A percentile compares a stretch with the other conserved stretches of the same genome.
These are phyloP conservation scores for Ligustrum vulgare DNA, from an alignment of 257 asterid species.

Conservation along the genomic window DNA sequence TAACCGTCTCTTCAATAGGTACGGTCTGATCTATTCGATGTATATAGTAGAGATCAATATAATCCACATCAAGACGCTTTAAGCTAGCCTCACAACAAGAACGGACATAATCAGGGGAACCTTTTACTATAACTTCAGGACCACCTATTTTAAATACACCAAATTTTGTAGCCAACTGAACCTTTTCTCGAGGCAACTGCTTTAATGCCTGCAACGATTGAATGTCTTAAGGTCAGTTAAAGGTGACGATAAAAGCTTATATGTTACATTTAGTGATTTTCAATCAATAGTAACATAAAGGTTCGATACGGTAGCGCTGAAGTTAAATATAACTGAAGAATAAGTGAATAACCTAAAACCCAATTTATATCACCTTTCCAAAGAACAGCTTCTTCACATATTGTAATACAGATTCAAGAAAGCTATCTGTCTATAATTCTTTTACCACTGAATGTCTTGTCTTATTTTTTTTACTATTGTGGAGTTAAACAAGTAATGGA, in stretches of 20 bases:
- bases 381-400: conserved; percentile 4
- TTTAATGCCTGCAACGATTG: background rate
- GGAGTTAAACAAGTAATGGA: too few species aligned
- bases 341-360: background rate
- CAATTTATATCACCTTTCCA: conserved; percentile 6
- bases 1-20: conserved; percentile 69
- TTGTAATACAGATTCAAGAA: background rate
- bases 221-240: too few species aligned
- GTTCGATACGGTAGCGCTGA: background rate
- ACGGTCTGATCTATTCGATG: conserved; percentile 37
- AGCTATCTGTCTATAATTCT: too few species aligned
- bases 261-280: too few species aligned
- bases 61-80: conserved; percentile 56
- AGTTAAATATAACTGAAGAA: too few species aligned
- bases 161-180: background rate
- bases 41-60: conserved; percentile 46
- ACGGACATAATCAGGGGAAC: conserved; percentile 13
- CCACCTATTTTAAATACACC: background rate
- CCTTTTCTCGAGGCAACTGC: background rate
- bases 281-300: too few species aligned
- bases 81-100: conserved; percentile 67
- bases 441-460: too few species aligned
- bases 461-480: too few species aligned
- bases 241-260: too few species aligned
- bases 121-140: background rate